These are phyloP conservation scores for Geotrichum reessii DNA, from an alignment of 1,139 yeast genomes.

Conservation along the genomic window DNA sequence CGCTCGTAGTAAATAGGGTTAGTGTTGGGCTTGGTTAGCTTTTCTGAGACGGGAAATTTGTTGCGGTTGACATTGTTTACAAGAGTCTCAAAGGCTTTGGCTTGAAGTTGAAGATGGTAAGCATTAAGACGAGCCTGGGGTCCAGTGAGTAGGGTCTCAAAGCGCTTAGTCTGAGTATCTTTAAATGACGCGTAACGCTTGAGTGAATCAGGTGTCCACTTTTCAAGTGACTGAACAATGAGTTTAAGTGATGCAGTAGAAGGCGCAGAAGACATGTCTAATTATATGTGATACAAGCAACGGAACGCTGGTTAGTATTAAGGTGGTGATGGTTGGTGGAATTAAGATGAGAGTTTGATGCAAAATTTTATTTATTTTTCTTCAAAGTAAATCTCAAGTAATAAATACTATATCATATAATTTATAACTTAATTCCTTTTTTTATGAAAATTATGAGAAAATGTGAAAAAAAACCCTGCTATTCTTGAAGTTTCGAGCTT, in stretches of 20 bases:
- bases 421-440: too few relatives aligned
- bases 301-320: neutral
- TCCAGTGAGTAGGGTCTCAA: conserved; percentile 25
- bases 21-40: conserved; percentile 70
- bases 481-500: too few relatives aligned
- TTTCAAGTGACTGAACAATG: conserved; percentile 20
- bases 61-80: conserved; percentile 24
- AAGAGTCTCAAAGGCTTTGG: conserved; percentile 27
- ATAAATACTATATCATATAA: too few relatives aligned
- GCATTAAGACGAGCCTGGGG: conserved; percentile 25
- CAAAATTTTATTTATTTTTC: neutral
- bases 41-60: conserved; percentile 39
- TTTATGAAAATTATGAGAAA: too few relatives aligned
- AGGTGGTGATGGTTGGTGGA: conserved; percentile 5
- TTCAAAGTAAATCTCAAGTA: neutral
- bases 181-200: conserved; percentile 34
- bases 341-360: neutral
- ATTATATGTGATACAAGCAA: neutral
- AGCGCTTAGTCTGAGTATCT: conserved; percentile 29
- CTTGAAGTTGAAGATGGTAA: conserved; percentile 28
- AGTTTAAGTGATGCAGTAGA: conserved; percentile 24
- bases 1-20: conserved; percentile 74
- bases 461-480: too few relatives aligned
- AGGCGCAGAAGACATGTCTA: conserved; percentile 12
- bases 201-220: conserved; percentile 31